Evolutionary conservation across 192 early-diverging fungal species (phyloP).

Genomic region (Bifiguratus adelaidae): DNA sequence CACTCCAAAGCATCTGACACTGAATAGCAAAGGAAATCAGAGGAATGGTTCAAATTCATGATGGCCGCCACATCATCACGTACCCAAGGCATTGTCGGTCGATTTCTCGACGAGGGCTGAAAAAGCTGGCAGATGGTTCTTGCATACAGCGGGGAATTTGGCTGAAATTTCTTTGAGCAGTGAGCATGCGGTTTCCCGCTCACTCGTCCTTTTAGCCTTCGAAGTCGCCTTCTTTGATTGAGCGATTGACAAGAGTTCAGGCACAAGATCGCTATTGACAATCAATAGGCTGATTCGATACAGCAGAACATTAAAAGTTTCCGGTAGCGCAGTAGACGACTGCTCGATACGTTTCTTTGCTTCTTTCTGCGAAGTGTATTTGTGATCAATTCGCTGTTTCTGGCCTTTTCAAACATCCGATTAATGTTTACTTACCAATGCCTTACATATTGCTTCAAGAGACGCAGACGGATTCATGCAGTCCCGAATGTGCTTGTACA

Average conservation of each 20-base stretch:
- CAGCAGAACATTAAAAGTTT: constrained; percentile 65
- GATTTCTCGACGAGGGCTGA: constrained; percentile 25
- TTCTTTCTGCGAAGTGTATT: constrained; percentile 27
- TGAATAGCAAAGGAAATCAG: background rate
- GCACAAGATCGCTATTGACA: constrained; percentile 65
- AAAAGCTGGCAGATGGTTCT: constrained; percentile 38
- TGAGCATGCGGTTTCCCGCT: too few species aligned
- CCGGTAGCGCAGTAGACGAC: constrained; percentile 43
- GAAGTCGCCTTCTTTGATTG: too few species aligned
- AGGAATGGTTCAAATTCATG: background rate
- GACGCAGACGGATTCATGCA: constrained; percentile 62
- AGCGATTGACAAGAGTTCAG: too few species aligned
- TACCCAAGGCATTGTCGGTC: constrained; percentile 29
- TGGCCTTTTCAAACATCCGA: background rate
- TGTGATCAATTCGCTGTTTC: background rate
- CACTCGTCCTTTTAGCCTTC: too few species aligned
- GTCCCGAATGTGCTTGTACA: constrained; percentile 57
- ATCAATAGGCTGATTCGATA: constrained; percentile 65
- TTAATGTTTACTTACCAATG: constrained; percentile 27
- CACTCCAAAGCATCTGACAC: constrained; percentile 45
- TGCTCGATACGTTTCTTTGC: constrained; percentile 52
- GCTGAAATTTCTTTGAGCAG: constrained; percentile 25
- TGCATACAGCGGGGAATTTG: constrained; percentile 49
- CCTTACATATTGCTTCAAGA: constrained; percentile 60
- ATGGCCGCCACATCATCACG: background rate